Evolutionary conservation across 2,329 filamentous ascomycete species (phyloP).

Genomic region (Alternaria sp.): DNA sequence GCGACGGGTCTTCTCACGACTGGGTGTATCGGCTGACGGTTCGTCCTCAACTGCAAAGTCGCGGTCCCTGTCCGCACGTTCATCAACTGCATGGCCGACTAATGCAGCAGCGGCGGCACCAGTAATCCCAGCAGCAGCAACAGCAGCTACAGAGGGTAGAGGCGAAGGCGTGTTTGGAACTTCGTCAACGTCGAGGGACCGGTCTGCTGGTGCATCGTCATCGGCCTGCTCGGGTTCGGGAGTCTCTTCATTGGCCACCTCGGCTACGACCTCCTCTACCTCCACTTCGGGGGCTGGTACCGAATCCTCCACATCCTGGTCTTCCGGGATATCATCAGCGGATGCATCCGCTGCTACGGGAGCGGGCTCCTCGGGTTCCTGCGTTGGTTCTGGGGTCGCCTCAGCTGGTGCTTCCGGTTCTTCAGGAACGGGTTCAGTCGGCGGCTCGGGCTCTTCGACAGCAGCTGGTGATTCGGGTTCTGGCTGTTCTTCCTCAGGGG

Average conservation of each 20-base stretch:
- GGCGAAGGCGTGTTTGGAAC: neutral
- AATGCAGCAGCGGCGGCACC: neutral
- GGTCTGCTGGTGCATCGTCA: constrained; percentile 1
- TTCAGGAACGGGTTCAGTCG: neutral
- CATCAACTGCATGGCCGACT: constrained; percentile 1
- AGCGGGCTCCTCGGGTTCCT: neutral
- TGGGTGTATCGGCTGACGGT: constrained; percentile 23
- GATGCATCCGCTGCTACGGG: neutral
- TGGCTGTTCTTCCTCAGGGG: neutral
- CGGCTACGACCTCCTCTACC: neutral
- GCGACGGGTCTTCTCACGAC: constrained; percentile 35
- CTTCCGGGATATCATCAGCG: neutral
- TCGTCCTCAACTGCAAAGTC: constrained; percentile 38
- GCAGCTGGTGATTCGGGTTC: neutral
- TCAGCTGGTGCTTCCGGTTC: neutral
- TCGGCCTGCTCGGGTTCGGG: neutral
- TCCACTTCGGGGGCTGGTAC: neutral
- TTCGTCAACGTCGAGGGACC: constrained; percentile 2
- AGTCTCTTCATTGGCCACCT: neutral
- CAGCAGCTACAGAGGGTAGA: neutral
- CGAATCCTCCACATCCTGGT: neutral
- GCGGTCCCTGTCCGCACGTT: constrained; percentile 20
- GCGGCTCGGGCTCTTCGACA: neutral
- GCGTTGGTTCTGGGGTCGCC: neutral
- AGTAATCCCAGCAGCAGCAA: neutral